These are phyloP conservation scores for Daedaleopsis sinensis DNA, from an alignment of 768 basidiomycete genomes.

Conservation along the genomic window DNA sequence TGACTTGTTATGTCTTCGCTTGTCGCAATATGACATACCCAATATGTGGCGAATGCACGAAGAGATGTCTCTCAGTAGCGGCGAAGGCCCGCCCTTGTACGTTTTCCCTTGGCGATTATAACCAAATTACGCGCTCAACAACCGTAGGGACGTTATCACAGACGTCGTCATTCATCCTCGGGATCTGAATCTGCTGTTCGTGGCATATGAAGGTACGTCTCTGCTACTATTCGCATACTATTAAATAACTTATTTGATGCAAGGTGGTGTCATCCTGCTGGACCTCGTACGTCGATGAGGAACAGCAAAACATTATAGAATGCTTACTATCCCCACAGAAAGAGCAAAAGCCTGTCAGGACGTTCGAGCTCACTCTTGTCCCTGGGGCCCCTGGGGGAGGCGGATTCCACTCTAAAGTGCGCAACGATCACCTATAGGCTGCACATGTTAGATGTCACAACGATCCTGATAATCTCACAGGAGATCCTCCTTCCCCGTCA, in stretches of 20 bases:
- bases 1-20: constrained; percentile 68
- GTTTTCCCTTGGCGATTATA: neutral
- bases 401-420: constrained; percentile 55
- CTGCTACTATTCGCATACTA: no score
- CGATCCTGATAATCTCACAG: constrained; percentile 34
- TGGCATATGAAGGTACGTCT: constrained; percentile 72
- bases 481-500: constrained; percentile 72
- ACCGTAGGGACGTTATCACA: constrained; percentile 43
- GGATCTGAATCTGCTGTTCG: constrained; percentile 69
- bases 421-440: neutral
- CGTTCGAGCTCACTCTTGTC: constrained; percentile 70
- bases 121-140: neutral
- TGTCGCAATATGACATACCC: constrained; percentile 69
- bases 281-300: constrained; percentile 50
- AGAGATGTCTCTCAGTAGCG: constrained; percentile 49
- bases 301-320: neutral
- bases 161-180: constrained; percentile 72
- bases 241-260: neutral
- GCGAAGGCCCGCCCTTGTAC: constrained; percentile 25
- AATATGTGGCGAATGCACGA: constrained; percentile 80
- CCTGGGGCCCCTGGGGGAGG: constrained; percentile 84
- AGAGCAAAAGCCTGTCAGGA: constrained; percentile 53
- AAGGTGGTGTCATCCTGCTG: constrained; percentile 63
- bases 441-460: neutral
- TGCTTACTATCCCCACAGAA: constrained; percentile 39